Evolutionary conservation across 2,329 filamentous ascomycete genomes (phyloP), one percentile per base, ranked within the genome.

Genomic region (Epichloe sp.): DNA sequence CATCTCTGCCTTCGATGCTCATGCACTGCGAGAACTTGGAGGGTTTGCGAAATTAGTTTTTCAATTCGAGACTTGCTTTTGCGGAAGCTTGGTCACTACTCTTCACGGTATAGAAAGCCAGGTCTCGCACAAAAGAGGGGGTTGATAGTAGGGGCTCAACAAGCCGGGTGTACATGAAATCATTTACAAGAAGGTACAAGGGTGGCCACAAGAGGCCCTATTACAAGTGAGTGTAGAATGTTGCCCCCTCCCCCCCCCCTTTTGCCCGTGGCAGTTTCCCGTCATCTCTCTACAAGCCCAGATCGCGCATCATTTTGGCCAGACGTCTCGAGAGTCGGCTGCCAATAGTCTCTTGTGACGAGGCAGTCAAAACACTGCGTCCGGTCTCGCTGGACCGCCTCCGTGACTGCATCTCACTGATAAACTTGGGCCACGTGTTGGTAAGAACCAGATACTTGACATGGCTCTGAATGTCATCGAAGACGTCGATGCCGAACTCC

Each of bases 401-500:
- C 38, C 46, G 47, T 8, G 42, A 44, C 41, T 53, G 55, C 53
- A 58, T 58, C 51, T 58, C 53, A 4, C 31, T 23, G 34, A 77
- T 69, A 57, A 75, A 80, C 60, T 76, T 77, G 34, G 75, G 74
- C 81, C 82, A 85, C 0, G 82, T 85, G 61, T 85, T 85, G 12
- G 79, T 82, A 55, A 83, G 66, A 2, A 85, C 80, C 8, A 84
- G 70, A 53, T 83, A 81, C 63, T 82, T 83, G 65, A 85, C 76
- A 56, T 74, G 75, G 11, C 64, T 62, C 57, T 81, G 72, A 0
- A 79, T 77, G 4, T 65, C 68, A 57, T 83, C 79, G 56, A 85
- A 85, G 2, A 83, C 69, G 0, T 59, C 59, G 1, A 66, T 60
- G 41, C 71, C 65, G 52, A 84, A 84, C 0, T 51, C 63, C 0